Base-by-base conservation (phyloP, 1,284 basidiomycete genomes). In the Pterulicium gracile region DNA sequence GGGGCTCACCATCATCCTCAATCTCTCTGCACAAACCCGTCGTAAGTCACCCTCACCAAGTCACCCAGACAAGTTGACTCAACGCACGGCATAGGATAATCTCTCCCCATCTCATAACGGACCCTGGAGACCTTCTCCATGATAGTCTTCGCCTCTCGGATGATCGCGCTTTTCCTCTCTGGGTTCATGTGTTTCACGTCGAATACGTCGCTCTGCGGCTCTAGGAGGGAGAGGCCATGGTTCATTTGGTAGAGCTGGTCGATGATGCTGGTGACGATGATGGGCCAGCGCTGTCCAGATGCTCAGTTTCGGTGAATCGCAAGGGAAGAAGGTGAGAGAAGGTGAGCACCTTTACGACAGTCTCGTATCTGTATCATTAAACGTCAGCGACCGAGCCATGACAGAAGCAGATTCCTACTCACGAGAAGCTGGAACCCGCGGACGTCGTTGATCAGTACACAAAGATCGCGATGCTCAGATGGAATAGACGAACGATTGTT, bases 101-200 rank as follows among this genome's bases (percentile, higher is more conserved):
- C 86, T 51, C 88, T 73, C 0, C 79, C 82, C 84, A 97, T 93
- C 58, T 88, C 81, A 65, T 95, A 88, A 65, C 94, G 96, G 51
- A 98, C 67, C 56, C 78, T 79, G 55, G 86, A 83, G 49, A 94
- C 72, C 54, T 77, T 72, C 48, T 79, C 74, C 49, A 98, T 93
- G 55, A 96, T 80, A 15, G 56, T 64, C 61, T 88, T 93, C 3
- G 87, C 91, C 58, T 93, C 86, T 4, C 60, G 60, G 42, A 84
- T 65, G 56, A 70, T 76, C 50, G 36, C 49, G 48, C 23, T 43
- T 47, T 42, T 49, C 48, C 4, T 32, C 42, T 15, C 60, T 50
- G 36, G 61, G 47, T 7, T 58, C 54, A 61, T 57, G 44, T 63
- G 59, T 39, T 65, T 43, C 3, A 57, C 51, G 48, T 64, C 63